Percentiles rank a stretch among this genome's conserved stretches.
phyloP scores from a whole-genome alignment of 2,329 filamentous ascomycete genomes.

The Hypocreales sp. region DNA sequence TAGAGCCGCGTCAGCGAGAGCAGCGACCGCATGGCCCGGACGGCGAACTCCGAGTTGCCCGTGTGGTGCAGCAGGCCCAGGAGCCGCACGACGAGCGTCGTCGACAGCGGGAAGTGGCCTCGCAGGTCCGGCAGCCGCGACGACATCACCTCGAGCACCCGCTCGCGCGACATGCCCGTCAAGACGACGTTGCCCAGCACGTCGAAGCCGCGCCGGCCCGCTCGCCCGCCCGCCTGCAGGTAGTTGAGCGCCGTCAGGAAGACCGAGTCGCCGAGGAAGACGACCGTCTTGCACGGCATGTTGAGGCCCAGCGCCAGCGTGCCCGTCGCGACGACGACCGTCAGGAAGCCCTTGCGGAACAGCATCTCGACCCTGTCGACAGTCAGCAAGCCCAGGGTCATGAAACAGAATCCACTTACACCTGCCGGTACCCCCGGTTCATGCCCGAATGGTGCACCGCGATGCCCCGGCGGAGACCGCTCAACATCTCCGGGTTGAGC shows the following conservation, averaged over 20 bases:
- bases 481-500: too few species aligned
- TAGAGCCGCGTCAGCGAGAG: constrained; percentile 56
- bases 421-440: constrained; percentile 62
- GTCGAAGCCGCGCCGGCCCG: constrained; percentile 68
- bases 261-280: constrained; percentile 59
- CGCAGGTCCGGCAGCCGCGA: constrained; percentile 58
- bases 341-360: constrained; percentile 56
- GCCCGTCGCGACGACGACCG: constrained; percentile 59
- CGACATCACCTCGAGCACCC: constrained; percentile 54
- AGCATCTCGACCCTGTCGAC: constrained; percentile 46
- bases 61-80: constrained; percentile 53
- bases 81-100: constrained; percentile 53
- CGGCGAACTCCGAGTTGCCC: constrained; percentile 44
- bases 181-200: constrained; percentile 71
- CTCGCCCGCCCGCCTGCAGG: constrained; percentile 61
- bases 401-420: constrained; percentile 18
- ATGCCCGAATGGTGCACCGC: constrained; percentile 69
- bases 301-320: constrained; percentile 68
- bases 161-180: constrained; percentile 43
- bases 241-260: constrained; percentile 64
- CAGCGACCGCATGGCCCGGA: constrained; percentile 46
- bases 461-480: constrained; percentile 49
- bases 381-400: constrained; percentile 1
- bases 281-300: constrained; percentile 70
- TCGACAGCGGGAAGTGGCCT: constrained; percentile 67